Base-by-base conservation (phyloP, 805 yeast species). In the Candida odintsovae region DNA sequence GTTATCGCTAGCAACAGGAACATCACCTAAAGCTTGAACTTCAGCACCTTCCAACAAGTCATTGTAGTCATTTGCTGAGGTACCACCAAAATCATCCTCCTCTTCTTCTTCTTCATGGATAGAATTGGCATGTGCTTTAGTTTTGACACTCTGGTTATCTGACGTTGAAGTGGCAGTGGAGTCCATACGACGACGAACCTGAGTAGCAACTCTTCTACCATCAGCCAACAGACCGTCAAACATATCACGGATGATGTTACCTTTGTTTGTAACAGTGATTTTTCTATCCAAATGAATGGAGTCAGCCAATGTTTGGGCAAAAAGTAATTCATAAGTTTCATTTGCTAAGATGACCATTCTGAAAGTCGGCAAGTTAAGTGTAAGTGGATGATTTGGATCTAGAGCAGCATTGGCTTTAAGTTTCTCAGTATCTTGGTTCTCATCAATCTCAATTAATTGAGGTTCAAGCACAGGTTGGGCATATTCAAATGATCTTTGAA, bases 331-430 rank as follows among this genome's bases (percentile, higher is more conserved):
- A 55, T 89, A 85, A 0, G 97, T 86, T 58, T 90, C 98, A 62
- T 90, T 97, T 0, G 98, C 97, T 6, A 92, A 70, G 6, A 94
- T 69, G 1, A 94, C 95, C 99, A 92, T 92, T 51, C 98, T 72
- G 68, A 92, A 92, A 0, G 96, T 90, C 0, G 98, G 88, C 16
- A 89, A 69, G 44, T 85, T 86, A 44, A 90, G 73, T 48, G 69
- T 79, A 10, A 83, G 80, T 1, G 96, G 95, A 28, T 82, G 77
- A 28, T 77, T 73, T 3, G 96, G 96, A 59, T 89, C 87, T 35
- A 89, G 68, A 0, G 96, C 96, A 5, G 80, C 87, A 59, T 90
- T 89, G 42, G 88, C 89, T 23, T 72, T 72, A 38, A 55, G 48
- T 36, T 52, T 56, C 15, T 54, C 55, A 1, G 47, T 40, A 18